phyloP scores from a whole-genome alignment of 345 rosid genomes.

The Bruguiera parviflora region DNA sequence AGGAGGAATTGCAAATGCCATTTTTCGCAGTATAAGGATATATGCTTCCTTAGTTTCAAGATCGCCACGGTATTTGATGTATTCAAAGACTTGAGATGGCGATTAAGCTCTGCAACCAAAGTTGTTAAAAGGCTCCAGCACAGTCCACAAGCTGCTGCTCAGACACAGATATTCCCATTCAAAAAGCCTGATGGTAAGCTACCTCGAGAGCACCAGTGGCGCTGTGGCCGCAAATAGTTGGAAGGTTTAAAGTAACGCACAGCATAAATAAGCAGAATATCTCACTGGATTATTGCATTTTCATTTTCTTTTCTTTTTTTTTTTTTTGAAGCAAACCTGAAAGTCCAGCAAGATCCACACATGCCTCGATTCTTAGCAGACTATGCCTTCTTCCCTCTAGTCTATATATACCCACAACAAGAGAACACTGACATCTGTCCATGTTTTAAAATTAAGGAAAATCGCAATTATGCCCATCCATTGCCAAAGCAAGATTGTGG shows the following conservation, averaged over 20 bases:
- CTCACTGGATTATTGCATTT: not conserved
- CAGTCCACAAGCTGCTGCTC: conserved; percentile 99
- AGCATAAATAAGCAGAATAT: not conserved
- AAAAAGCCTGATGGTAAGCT: conserved; percentile 90
- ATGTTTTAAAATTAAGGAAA: not conserved
- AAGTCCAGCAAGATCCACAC: conserved; percentile 99
- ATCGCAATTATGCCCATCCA: too few species aligned
- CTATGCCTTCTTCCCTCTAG: conserved; percentile 86
- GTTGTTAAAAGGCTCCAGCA: conserved; percentile 82
- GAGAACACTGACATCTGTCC: not conserved
- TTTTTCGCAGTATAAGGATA: conserved; percentile 62
- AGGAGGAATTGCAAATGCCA: conserved; percentile 67
- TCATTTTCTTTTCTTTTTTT: not conserved
- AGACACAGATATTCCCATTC: conserved; percentile 72
- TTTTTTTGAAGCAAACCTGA: conserved; percentile 50
- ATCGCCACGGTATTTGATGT: conserved; percentile 85
- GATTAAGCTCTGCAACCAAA: conserved; percentile 86
- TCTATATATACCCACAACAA: conserved; percentile 52
- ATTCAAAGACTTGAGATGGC: conserved; percentile 97
- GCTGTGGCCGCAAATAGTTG: conserved; percentile 33
- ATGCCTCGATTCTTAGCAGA: conserved; percentile 84
- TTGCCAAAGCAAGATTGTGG: too few species aligned
- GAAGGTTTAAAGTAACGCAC: not conserved
- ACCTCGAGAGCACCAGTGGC: conserved; percentile 99
- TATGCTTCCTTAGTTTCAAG: conserved; percentile 90